Base-by-base conservation (phyloP, 2,329 filamentous ascomycete species). In the Diatrype stigma region DNA sequence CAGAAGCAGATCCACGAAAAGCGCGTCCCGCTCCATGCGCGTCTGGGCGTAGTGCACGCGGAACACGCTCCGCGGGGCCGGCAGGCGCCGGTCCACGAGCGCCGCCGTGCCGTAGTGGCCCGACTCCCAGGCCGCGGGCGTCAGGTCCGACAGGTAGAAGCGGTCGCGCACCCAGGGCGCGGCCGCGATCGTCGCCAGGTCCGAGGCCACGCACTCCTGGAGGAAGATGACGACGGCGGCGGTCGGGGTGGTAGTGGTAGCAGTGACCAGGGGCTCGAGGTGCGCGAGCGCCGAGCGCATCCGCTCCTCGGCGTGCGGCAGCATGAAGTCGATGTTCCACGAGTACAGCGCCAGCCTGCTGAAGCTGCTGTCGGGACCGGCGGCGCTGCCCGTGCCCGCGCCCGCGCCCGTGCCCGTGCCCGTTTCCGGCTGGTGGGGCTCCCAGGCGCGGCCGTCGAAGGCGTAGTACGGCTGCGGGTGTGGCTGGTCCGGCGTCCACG, bases 81-180 rank as follows among this genome's bases (percentile, higher is more conserved):
- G 34, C 5, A 81, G 59, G 1, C 73, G 64, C 8, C 66, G 65
- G 52, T 80, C 76, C 1, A 82, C 63, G 3, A 82, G 67, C 6
- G 72, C 78, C 4, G 71, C 73, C 0, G 78, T 82, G 5, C 78
- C 78, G 58, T 81, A 82, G 26, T 65, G 51, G 6, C 63, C 60
- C 3, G 64, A 65, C 11, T 67, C 62, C 78, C 78, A 81, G 47
- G 68, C 62, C 2, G 57, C 49, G 2, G 46, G 51, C 26, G 69
- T 66, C 6, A 73, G 30, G 42, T 82, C 78, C 0, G 76, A 79
- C 14, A 79, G 56, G 57, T 66, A 57, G 65, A 80, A 82, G 5
- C 58, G 58, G 0, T 67, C 52, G 21, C 68, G 69, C 4, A 82
- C 61, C 78, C 78, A 82, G 2, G 57, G 48, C 23, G 70, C 61